Conservation (phyloP, 2,329 filamentous ascomycete genomes). For the Ceratocystiopsis brevicomis region DNA sequence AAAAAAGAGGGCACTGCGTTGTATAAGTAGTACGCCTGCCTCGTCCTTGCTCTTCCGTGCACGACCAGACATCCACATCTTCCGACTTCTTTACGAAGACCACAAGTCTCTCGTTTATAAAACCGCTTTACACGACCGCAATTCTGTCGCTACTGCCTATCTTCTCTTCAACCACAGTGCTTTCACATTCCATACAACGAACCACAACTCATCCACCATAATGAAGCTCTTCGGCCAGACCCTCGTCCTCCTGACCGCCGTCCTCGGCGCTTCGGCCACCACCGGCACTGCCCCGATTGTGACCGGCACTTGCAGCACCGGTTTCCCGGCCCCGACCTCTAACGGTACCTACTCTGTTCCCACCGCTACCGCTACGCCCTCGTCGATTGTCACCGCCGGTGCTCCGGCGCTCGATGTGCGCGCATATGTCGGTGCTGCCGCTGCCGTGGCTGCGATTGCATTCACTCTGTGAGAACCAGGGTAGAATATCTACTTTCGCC, state of each 20-base stretch:
- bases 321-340: neutral
- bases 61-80: too few relatives aligned
- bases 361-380: neutral
- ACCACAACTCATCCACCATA: neutral
- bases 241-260: conserved; percentile 3
- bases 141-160: neutral
- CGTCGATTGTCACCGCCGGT: conserved; percentile 3
- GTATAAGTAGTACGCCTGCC: too few relatives aligned
- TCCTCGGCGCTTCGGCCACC: conserved; percentile 1
- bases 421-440: conserved; percentile 6
- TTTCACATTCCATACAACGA: neutral
- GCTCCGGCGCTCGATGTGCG: conserved; percentile 4
- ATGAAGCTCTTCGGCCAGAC: conserved; percentile 6
- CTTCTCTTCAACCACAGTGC: neutral
- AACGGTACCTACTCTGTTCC: conserved; percentile 2
- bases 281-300: neutral
- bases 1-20: too few relatives aligned
- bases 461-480: conserved; percentile 6
- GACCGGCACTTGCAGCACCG: conserved; percentile 1
- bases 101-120: neutral
- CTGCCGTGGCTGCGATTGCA: conserved; percentile 8
- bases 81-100: neutral
- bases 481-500: neutral
- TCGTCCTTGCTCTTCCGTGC: too few relatives aligned
- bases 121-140: neutral